Conservation (phyloP, 208 protist genomes). For the Crithidia acanthocephali region DNA sequence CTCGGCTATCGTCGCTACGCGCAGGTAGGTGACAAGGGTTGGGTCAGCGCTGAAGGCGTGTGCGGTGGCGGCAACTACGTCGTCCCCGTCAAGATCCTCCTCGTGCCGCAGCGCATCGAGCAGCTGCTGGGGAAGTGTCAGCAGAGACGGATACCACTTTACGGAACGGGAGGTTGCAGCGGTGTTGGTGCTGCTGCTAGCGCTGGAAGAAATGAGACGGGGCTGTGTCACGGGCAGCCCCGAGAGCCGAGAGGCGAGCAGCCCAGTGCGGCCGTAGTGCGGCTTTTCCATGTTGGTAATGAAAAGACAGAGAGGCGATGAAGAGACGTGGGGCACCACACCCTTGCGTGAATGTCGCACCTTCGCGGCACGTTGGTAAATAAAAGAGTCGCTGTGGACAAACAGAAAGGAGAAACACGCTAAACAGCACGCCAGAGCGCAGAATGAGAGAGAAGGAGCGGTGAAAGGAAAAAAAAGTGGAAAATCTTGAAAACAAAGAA, state of each 20-base stretch:
- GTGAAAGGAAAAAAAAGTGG: no score
- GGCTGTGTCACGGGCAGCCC: slow-evolving; percentile 48
- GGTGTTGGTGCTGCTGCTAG: background rate
- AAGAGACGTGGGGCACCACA: no score
- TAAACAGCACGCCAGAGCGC: no score
- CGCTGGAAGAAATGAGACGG: slow-evolving; percentile 22
- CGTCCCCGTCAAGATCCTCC: slow-evolving; percentile 19
- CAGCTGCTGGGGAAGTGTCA: slow-evolving; percentile 74
- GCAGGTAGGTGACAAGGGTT: slow-evolving; percentile 52
- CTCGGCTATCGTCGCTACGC: slow-evolving; percentile 53
- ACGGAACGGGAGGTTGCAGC: slow-evolving; percentile 6
- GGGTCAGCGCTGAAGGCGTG: slow-evolving; percentile 30
- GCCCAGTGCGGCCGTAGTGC: slow-evolving; percentile 79
- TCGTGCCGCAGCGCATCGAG: slow-evolving; percentile 50
- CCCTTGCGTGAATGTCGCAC: no score
- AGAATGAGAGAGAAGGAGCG: no score
- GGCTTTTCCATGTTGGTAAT: slow-evolving; percentile 50
- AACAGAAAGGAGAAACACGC: no score
- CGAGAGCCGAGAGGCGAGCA: slow-evolving; percentile 41
- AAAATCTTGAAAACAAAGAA: no score
- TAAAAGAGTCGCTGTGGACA: no score
- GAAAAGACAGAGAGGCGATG: no score
- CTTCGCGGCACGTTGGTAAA: no score
- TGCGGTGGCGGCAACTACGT: background rate
- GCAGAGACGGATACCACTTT: slow-evolving; percentile 80